phyloP scores from a whole-genome alignment of 176 grass and related monocot species.

The Bonia amplexicaulis region DNA sequence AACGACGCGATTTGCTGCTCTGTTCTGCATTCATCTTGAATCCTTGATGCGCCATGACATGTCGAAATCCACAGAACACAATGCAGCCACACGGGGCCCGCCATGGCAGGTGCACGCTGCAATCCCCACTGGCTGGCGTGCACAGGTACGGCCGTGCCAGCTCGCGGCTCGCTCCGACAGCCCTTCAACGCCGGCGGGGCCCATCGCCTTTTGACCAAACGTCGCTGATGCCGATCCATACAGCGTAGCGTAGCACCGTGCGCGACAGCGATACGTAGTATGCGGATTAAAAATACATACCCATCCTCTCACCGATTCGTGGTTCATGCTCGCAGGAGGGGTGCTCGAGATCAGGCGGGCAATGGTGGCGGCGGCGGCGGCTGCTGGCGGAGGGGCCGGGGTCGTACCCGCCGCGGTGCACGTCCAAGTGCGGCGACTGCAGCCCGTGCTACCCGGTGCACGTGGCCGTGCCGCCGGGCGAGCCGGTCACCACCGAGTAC shows the following conservation, averaged over 20 bases:
- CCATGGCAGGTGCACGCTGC: conserved; percentile 16
- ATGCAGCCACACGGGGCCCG: background rate
- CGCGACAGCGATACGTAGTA: background rate
- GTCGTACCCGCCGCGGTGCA: conserved; percentile 72
- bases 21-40: background rate
- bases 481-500: conserved; percentile 71
- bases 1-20: background rate
- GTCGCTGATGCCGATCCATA: background rate
- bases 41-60: background rate
- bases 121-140: background rate
- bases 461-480: conserved; percentile 74
- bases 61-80: background rate
- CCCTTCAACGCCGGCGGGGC: conserved; percentile 27
- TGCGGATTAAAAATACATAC: background rate
- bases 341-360: background rate
- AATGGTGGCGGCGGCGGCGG: conserved; percentile 11
- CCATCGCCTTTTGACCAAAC: conserved; percentile 34
- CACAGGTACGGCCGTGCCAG: conserved; percentile 9
- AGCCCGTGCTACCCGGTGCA: conserved; percentile 71
- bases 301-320: background rate
- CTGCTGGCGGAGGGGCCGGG: conserved; percentile 45
- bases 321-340: background rate
- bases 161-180: conserved; percentile 18
- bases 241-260: background rate
- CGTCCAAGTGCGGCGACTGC: conserved; percentile 68